Conservation (phyloP, 768 basidiomycete genomes). For the Russula compacta region DNA sequence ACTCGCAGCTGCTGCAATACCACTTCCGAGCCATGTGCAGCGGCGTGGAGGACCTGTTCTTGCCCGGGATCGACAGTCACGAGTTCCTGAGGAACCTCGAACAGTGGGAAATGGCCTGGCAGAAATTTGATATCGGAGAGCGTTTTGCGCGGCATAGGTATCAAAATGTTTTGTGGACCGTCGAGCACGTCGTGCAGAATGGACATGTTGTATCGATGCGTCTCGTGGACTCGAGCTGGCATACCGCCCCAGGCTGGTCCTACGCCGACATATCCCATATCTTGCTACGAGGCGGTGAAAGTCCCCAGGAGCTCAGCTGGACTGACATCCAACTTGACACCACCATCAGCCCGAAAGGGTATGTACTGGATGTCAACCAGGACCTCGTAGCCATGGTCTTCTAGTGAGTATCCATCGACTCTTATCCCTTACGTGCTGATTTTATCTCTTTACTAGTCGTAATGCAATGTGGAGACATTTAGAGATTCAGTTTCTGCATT, state of each 20-base stretch:
- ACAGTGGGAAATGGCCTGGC: conserved; percentile 13
- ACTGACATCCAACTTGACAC: conserved; percentile 8
- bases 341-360: conserved; percentile 10
- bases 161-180: conserved; percentile 13
- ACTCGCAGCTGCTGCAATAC: conserved; percentile 6
- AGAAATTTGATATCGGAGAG: conserved; percentile 11
- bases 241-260: conserved; percentile 12
- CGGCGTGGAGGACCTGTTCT: conserved; percentile 9
- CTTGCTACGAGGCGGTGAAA: background rate
- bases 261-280: conserved; percentile 10
- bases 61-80: conserved; percentile 4
- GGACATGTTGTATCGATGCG: conserved; percentile 14
- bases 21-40: conserved; percentile 9
- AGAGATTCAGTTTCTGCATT: conserved; percentile 1
- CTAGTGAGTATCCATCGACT: background rate
- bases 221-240: conserved; percentile 11
- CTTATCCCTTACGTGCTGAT: background rate
- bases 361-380: conserved; percentile 13
- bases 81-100: conserved; percentile 6
- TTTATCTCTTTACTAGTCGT: background rate
- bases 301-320: background rate
- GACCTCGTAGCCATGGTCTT: conserved; percentile 7
- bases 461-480: conserved; percentile 5
- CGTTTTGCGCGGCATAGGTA: conserved; percentile 12
- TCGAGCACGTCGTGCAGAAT: conserved; percentile 11